Conservation (phyloP, 1,139 yeast species). For the Saccharomyces uvarum region DNA sequence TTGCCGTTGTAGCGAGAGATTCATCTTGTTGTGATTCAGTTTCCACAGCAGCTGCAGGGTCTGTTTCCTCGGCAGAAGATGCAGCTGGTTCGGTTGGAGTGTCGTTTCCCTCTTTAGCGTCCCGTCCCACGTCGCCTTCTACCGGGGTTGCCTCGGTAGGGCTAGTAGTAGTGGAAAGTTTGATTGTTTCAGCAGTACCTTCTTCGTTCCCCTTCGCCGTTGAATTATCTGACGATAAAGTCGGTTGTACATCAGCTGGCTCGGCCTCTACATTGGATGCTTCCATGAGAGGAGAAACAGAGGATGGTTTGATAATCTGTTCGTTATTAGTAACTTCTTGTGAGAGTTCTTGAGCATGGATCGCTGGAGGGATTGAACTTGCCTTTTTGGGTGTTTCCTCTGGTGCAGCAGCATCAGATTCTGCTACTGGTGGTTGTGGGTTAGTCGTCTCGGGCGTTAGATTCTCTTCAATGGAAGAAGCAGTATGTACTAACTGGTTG, state of each 20-base stretch:
- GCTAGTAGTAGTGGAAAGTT: background rate
- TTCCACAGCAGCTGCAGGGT: conserved; percentile 5
- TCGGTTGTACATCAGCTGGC: background rate
- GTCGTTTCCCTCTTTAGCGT: background rate
- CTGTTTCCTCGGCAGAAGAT: conserved; percentile 10
- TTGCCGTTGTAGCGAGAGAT: conserved; percentile 7
- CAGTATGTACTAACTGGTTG: conserved; percentile 5
- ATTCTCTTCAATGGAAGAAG: background rate
- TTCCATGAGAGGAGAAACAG: background rate
- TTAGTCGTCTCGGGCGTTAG: background rate
- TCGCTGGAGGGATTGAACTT: background rate
- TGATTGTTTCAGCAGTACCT: background rate
- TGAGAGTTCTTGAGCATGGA: background rate
- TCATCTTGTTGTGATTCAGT: conserved; percentile 10
- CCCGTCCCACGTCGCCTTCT: background rate
- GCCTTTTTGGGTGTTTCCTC: background rate
- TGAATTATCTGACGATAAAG: background rate
- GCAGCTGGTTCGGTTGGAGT: conserved; percentile 6
- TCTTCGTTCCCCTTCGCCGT: background rate
- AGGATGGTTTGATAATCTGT: background rate
- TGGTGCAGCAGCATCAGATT: background rate
- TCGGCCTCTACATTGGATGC: background rate
- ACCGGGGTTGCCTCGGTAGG: background rate
- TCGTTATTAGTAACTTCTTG: background rate
- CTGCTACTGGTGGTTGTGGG: background rate